Percentiles rank a stretch among this genome's conserved stretches.
These are phyloP conservation scores for Dendryphion nanum DNA, from an alignment of 2,329 filamentous ascomycete genomes.

Conservation along the genomic window DNA sequence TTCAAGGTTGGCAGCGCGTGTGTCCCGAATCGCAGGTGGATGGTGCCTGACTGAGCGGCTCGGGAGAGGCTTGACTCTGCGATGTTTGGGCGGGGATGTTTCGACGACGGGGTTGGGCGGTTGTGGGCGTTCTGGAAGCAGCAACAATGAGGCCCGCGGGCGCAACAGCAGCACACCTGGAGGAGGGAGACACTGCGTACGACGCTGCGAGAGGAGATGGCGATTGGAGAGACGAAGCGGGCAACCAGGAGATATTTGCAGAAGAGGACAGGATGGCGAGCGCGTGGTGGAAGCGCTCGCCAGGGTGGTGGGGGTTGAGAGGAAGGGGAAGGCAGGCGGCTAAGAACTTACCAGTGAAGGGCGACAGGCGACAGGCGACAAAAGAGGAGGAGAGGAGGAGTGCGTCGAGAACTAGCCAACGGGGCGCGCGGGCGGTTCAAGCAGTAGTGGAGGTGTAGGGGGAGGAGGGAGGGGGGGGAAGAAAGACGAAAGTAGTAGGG, in stretches of 20 bases:
- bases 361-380: constrained; percentile 5
- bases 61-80: constrained; percentile 6
- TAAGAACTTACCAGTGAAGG: constrained; percentile 36
- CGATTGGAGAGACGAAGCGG: constrained; percentile 20
- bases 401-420: too few relatives aligned
- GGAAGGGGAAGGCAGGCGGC: constrained; percentile 33
- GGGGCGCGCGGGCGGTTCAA: not conserved
- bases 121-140: too few relatives aligned
- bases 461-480: constrained; percentile 4
- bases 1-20: too few relatives aligned
- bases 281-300: constrained; percentile 36
- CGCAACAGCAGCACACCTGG: constrained; percentile 23
- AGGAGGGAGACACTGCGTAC: constrained; percentile 7
- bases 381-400: too few relatives aligned
- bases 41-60: constrained; percentile 14
- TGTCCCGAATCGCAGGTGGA: not conserved
- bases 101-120: constrained; percentile 12
- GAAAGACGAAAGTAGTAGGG: not conserved
- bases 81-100: constrained; percentile 21
- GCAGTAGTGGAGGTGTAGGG: not conserved
- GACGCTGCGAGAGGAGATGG: constrained; percentile 3
- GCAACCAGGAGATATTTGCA: constrained; percentile 8
- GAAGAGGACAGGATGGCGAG: too few relatives aligned
- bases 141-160: constrained; percentile 30
- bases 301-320: constrained; percentile 18